phyloP scores from a whole-genome alignment of 2,329 filamentous ascomycete species.

The Pyrenochaeta sp. region DNA sequence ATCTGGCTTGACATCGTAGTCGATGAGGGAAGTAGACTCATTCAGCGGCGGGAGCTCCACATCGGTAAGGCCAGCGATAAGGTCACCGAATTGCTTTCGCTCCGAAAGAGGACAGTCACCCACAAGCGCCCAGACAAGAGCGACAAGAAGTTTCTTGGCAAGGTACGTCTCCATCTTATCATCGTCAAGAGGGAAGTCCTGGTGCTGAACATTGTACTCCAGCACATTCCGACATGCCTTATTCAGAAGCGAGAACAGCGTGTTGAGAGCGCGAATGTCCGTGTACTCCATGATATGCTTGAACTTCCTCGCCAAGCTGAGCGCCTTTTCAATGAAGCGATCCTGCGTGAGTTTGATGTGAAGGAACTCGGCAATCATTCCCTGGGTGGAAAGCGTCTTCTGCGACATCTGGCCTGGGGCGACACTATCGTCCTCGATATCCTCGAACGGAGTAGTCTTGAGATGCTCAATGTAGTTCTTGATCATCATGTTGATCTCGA shows the following conservation, averaged over 20 bases:
- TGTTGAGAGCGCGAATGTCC: constrained; percentile 85
- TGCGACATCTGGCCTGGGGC: constrained; percentile 59
- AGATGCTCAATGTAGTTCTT: constrained; percentile 87
- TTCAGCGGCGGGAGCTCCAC: constrained; percentile 84
- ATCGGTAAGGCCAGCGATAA: constrained; percentile 79
- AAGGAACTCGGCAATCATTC: constrained; percentile 79
- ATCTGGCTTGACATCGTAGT: constrained; percentile 90
- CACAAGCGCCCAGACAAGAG: constrained; percentile 92
- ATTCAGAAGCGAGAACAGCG: constrained; percentile 93
- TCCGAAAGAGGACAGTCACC: constrained; percentile 91
- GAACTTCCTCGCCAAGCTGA: constrained; percentile 77
- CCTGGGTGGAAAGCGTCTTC: constrained; percentile 80
- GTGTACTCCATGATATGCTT: constrained; percentile 99
- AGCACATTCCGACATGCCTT: constrained; percentile 91
- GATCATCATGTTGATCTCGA: constrained; percentile 91
- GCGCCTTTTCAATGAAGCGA: constrained; percentile 78
- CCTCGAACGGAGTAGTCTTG: constrained; percentile 85
- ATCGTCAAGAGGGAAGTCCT: constrained; percentile 89
- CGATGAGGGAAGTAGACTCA: constrained; percentile 85
- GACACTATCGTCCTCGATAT: constrained; percentile 90
- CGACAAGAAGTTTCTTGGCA: constrained; percentile 91
- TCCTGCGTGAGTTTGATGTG: constrained; percentile 78
- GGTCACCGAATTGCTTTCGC: constrained; percentile 88
- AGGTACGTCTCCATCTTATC: constrained; percentile 90
- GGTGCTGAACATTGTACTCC: constrained; percentile 93